Conservation (phyloP, 495 filamentous ascomycete genomes). For the Aspergillus diversus region DNA sequence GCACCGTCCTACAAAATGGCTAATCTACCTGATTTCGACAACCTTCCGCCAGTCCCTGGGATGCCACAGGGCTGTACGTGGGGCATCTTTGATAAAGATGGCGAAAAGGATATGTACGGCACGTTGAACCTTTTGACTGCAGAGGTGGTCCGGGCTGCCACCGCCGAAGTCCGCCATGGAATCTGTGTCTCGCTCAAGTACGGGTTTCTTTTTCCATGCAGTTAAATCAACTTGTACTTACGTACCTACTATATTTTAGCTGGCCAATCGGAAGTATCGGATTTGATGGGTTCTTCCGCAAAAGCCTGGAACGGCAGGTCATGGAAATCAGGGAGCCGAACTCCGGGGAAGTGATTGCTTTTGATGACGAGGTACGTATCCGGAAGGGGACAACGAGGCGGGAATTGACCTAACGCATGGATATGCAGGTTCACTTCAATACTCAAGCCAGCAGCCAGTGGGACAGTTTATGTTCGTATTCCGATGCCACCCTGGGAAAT, state of each 20-base stretch:
- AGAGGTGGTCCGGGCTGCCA: conserved; percentile 53
- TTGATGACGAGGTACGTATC: conserved; percentile 43
- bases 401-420: too few relatives aligned
- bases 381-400: too few relatives aligned
- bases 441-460: neutral
- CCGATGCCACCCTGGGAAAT: neutral
- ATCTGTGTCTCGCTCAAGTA: conserved; percentile 64
- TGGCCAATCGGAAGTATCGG: conserved; percentile 50
- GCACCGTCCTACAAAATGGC: too few relatives aligned
- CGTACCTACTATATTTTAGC: conserved; percentile 13
- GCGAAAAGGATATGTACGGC: conserved; percentile 60
- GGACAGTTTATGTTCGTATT: neutral
- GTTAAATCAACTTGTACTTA: neutral
- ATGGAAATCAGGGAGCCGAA: conserved; percentile 35
- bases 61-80: conserved; percentile 68
- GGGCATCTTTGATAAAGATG: conserved; percentile 67
- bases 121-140: conserved; percentile 63
- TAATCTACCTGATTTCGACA: conserved; percentile 53
- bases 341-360: conserved; percentile 37
- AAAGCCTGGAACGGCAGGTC: conserved; percentile 54
- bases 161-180: conserved; percentile 55
- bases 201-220: neutral
- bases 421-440: neutral
- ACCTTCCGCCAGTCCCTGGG: conserved; percentile 59
- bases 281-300: conserved; percentile 54